Conservation (phyloP, 148 eudicot genomes). For the Beta vulgaris region DNA sequence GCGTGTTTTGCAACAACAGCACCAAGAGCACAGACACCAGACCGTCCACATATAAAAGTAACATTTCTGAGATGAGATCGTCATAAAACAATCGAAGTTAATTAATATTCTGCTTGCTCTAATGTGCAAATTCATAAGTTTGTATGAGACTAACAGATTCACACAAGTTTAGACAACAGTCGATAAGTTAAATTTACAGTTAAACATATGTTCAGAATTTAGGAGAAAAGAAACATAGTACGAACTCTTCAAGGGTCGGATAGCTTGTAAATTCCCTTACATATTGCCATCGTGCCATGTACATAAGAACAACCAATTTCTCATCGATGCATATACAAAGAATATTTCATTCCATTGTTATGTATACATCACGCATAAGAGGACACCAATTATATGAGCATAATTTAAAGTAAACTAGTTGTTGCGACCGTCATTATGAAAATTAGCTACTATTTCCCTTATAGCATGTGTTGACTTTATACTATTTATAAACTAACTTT, state of each 20-base stretch:
- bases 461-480: too few species aligned
- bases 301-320: neutral
- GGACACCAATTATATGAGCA: neutral
- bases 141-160: too few species aligned
- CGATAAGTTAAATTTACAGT: neutral
- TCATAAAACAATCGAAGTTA: slow-evolving; percentile 6
- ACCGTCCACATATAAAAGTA: slow-evolving; percentile 79
- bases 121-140: too few species aligned
- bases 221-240: neutral
- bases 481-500: too few species aligned
- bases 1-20: slow-evolving; percentile 74
- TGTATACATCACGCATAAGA: too few species aligned
- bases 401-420: neutral
- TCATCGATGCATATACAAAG: neutral
- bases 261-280: neutral
- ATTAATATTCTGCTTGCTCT: slow-evolving; percentile 1
- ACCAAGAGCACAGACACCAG: slow-evolving; percentile 87
- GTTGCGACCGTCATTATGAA: neutral
- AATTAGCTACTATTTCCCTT: neutral
- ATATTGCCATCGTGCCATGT: too few species aligned
- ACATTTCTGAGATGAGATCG: slow-evolving; percentile 49
- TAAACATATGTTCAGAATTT: neutral
- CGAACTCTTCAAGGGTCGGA: neutral
- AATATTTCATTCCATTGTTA: neutral
- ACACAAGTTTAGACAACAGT: neutral